Base-by-base conservation (phyloP, 768 basidiomycete species). In the Trametopsis cervina region DNA sequence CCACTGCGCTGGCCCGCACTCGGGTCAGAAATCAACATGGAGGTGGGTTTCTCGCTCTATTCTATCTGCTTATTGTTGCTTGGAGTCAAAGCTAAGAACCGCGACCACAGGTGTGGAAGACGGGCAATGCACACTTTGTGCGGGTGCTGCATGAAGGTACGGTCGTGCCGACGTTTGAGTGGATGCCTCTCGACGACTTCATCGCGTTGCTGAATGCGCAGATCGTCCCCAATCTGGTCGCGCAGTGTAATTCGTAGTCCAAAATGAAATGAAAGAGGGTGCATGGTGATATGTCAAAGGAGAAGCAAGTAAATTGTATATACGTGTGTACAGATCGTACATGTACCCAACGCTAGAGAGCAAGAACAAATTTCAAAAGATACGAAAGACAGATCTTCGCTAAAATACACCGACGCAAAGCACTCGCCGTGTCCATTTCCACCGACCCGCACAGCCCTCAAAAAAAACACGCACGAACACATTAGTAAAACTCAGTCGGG, bases 91-190 rank as follows among this genome's bases (percentile, higher is more conserved):
- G n/a, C n/a, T n/a, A n/a, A n/a, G n/a, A n/a, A n/a, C n/a, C n/a
- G n/a, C n/a, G n/a, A n/a, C n/a, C n/a, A n/a, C n/a, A 75, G 73
- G 67, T 75, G 17, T 75, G 73, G 73, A 60, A 63, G 22, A 11
- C 38, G 6, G 45, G 36, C 2, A 54, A 52, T 15, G 46, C 37
- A 25, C 54, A 50, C 5, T 74, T 70, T 40, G 69, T 76, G 17
- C 66, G 74, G 10, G 65, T 75, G 22, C 47, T 75, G 26, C 66
- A 74, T 39, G 73, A 74, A 53, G 74, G 74, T 2, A 66, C 65
- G 1, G 66, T 67, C 1, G 67, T 73, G 7, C 50, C 48, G 1
- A 57, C 56, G 10, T 54, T 74, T 29, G 62, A 57, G 36, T 74
- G 74, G 74, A 51, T 66, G 1, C 47, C 42, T 2, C 42, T 75